Evolutionary conservation across 2,329 filamentous ascomycete genomes (phyloP), one percentile per base, ranked within the genome.

Genomic region (Fusarium graminum): DNA sequence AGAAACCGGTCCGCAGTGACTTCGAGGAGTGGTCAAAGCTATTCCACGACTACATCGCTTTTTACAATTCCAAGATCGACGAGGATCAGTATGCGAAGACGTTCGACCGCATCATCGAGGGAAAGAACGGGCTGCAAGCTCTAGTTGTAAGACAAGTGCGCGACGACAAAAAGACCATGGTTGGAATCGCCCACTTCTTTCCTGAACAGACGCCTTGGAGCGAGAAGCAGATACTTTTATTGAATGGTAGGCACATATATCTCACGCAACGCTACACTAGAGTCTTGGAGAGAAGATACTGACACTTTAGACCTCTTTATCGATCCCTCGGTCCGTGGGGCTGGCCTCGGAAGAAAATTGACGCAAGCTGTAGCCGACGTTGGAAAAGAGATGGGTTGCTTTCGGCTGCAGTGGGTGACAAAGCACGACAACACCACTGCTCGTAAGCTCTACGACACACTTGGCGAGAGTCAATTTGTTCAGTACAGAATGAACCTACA

Each of bases 151-250:
- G 51, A n/a, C 41, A 29, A 1, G 10, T 45, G 0, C 11, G 1
- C 1, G 59, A 41, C 2, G 40, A 42, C 0, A 40, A 54, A 4
- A 44, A 34, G 7, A 44, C 28, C 0, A 3, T 65, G 4, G 65
- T 68, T 1, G 65, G 65, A 7, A 19, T 68, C 2, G 59, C 65
- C 1, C 65, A 68, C 25, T 68, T 68, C 60, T 68, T 68, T 14
- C 60, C 65, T 8, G 55, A 68, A 19, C 64, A 68, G n/a, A 62
- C 65, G 2, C 51, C 65, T 1, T 68, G 65, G 65, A 68, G 43
- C 7, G 65, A 68, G 25, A 68, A 62, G 22, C 13, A 67, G 12
- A 68, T 68, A 16, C 43, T 68, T 4, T 10, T 62, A 2, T 30
- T 68, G 0, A 68, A 68, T n/a, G 65, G 65, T 58, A 34, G n/a